Conservation (phyloP, 805 yeast genomes). For the Diddensiella transvaalensis region DNA sequence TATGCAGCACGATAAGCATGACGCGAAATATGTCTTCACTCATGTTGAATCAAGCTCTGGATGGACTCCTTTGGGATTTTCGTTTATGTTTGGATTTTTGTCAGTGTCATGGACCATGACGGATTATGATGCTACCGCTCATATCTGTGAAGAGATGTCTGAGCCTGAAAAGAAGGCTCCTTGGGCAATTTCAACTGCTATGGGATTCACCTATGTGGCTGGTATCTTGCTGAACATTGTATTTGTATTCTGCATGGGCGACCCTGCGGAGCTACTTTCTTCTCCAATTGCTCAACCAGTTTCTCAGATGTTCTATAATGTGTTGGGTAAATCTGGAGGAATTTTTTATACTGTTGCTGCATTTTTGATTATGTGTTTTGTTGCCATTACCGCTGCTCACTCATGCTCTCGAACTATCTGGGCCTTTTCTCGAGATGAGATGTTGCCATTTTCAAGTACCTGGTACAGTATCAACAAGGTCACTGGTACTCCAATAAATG, state of each 20-base stretch:
- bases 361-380: conserved; percentile 64
- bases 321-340: conserved; percentile 31
- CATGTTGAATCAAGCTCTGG: conserved; percentile 22
- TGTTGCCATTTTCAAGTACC: conserved; percentile 58
- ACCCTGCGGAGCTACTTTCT: conserved; percentile 58
- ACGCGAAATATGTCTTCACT: conserved; percentile 33
- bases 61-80: conserved; percentile 70
- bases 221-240: conserved; percentile 75
- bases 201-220: conserved; percentile 58
- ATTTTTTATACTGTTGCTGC: conserved; percentile 42
- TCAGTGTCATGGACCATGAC: conserved; percentile 76
- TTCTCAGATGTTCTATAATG: conserved; percentile 65
- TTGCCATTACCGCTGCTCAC: conserved; percentile 70
- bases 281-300: conserved; percentile 79
- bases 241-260: conserved; percentile 67
- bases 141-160: conserved; percentile 78
- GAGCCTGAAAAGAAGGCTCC: conserved; percentile 73
- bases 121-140: conserved; percentile 78
- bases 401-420: conserved; percentile 78
- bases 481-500: conserved; percentile 62
- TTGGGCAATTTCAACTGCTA: conserved; percentile 64
- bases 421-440: conserved; percentile 80
- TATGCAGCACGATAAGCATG: conserved; percentile 21
- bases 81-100: conserved; percentile 74
- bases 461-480: conserved; percentile 65